Conservation (phyloP, 306 rosid genomes). For the Begonia fuchsioides region DNA sequence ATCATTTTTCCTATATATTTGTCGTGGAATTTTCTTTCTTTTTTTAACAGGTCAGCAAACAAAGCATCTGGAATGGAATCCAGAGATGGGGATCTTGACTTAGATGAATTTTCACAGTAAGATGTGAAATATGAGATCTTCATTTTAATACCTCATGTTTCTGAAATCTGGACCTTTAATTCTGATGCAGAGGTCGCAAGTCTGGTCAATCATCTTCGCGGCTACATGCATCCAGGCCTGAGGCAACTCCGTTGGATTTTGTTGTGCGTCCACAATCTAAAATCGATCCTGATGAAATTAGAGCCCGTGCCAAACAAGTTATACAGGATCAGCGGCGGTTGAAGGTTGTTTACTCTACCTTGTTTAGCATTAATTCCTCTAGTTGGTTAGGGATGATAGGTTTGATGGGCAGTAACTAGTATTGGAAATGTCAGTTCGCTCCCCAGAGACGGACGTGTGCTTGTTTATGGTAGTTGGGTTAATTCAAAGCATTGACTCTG, state of each 20-base stretch:
- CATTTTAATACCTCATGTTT: not conserved
- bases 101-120: conserved; percentile 82
- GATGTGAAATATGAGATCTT: conserved; percentile 7
- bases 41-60: conserved; percentile 36
- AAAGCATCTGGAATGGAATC: conserved; percentile 78
- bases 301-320: conserved; percentile 79
- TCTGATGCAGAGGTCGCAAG: conserved; percentile 53
- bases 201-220: conserved; percentile 76
- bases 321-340: conserved; percentile 77
- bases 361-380: no score
- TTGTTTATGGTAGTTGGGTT: no score
- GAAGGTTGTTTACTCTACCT: conserved; percentile 42
- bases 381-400: no score
- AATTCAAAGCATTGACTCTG: not conserved
- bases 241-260: conserved; percentile 94
- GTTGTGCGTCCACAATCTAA: conserved; percentile 85
- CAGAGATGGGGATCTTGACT: conserved; percentile 86
- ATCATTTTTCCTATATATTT: conserved; percentile 1
- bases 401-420: no score
- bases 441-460: no score
- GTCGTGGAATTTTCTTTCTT: conserved; percentile 8
- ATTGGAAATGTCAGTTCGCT: no score
- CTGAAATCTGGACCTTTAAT: conserved; percentile 7
- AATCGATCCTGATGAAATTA: conserved; percentile 83
- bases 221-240: conserved; percentile 77